A percentile compares a stretch with the other conserved stretches of the same genome.
Conservation (phyloP, 2,329 filamentous ascomycete species). For the Aspergillus awamori region DNA sequence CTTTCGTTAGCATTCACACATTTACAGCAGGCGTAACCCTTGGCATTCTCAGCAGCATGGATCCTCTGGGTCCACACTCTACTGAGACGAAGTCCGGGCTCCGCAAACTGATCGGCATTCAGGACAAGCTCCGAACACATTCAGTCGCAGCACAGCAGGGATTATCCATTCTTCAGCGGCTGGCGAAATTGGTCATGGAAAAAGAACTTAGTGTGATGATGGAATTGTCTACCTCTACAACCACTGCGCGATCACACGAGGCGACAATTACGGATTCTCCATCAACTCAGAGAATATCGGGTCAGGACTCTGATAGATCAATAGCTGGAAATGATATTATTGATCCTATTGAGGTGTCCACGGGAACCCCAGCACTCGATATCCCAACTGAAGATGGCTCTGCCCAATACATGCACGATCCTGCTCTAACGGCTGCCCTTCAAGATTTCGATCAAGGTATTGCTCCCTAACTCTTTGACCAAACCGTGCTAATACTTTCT, state of each 20-base stretch:
- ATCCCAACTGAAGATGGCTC: neutral
- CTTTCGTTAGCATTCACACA: slow-evolving; percentile 30
- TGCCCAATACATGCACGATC: slow-evolving; percentile 20
- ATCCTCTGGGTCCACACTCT: slow-evolving; percentile 22
- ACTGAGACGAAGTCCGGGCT: slow-evolving; percentile 24
- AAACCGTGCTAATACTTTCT: neutral
- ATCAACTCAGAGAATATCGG: neutral
- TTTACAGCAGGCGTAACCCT: slow-evolving; percentile 30
- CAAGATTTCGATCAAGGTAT: slow-evolving; percentile 27
- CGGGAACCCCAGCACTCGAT: too few species aligned
- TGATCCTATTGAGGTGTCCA: too few species aligned
- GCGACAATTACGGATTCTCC: neutral
- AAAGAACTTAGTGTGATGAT: slow-evolving; percentile 28
- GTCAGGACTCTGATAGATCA: neutral
- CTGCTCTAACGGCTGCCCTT: slow-evolving; percentile 23
- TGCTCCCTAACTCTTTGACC: neutral
- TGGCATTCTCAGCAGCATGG: slow-evolving; percentile 27
- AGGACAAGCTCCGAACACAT: slow-evolving; percentile 19
- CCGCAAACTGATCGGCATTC: slow-evolving; percentile 24
- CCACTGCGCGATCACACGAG: neutral
- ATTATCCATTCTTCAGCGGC: slow-evolving; percentile 23
- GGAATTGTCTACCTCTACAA: slow-evolving; percentile 1
- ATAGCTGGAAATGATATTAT: too few species aligned
- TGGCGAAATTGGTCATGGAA: slow-evolving; percentile 25
- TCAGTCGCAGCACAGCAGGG: slow-evolving; percentile 25